phyloP scores from a whole-genome alignment of 768 basidiomycete genomes.

The Tricholoma bakamatsutake region DNA sequence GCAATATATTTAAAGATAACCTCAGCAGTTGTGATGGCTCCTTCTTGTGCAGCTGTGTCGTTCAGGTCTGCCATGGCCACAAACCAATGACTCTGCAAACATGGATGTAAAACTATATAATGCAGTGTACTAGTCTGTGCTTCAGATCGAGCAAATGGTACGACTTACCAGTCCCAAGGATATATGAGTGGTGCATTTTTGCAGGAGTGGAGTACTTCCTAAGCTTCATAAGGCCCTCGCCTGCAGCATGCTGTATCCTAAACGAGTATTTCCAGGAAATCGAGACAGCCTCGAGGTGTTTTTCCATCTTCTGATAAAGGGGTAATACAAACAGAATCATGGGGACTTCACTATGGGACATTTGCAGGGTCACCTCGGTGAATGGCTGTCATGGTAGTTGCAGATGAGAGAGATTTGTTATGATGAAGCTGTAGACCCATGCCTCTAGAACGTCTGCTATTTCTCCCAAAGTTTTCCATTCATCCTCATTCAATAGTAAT shows the following conservation, averaged over 20 bases:
- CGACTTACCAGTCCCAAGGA: constrained; percentile 23
- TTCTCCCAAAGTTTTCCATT: too few relatives aligned
- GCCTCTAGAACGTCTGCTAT: too few relatives aligned
- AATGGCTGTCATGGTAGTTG: too few relatives aligned
- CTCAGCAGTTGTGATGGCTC: not conserved
- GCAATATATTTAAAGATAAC: not conserved
- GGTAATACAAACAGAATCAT: constrained; percentile 27
- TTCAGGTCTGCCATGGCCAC: not conserved
- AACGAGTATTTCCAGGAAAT: not conserved
- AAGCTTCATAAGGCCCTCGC: constrained; percentile 16
- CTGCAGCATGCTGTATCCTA: constrained; percentile 8
- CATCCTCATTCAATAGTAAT: too few relatives aligned
- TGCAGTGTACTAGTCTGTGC: not conserved
- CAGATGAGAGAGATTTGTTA: too few relatives aligned
- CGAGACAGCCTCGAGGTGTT: not conserved
- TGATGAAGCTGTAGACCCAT: too few relatives aligned
- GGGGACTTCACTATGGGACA: constrained; percentile 6
- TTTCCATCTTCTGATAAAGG: constrained; percentile 14
- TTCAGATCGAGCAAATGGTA: not conserved
- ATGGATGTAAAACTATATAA: constrained; percentile 21
- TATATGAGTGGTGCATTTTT: constrained; percentile 25
- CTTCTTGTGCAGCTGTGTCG: not conserved
- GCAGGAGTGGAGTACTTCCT: constrained; percentile 4
- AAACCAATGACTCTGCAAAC: constrained; percentile 3
- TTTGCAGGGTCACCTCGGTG: too few relatives aligned